Evolutionary conservation across 331 rosid genomes (phyloP).

Genomic region (Malus hybrid): DNA sequence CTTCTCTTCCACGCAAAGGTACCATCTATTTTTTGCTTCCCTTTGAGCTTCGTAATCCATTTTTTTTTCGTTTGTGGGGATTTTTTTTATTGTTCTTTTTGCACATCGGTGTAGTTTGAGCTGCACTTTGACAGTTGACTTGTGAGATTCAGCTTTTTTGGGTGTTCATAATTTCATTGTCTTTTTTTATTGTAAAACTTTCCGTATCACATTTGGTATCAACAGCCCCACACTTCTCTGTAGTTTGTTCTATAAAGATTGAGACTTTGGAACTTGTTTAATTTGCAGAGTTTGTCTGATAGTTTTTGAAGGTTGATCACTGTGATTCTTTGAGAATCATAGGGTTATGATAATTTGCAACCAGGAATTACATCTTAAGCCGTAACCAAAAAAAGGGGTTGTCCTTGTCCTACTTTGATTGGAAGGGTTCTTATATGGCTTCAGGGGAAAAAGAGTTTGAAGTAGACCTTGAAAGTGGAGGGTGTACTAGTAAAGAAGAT

Average conservation of each 20-base stretch:
- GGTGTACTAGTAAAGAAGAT: conserved; percentile 32
- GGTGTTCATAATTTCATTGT: too few species aligned
- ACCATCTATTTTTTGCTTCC: too few species aligned
- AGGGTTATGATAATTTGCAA: background rate
- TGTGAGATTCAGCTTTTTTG: too few species aligned
- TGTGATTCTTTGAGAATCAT: background rate
- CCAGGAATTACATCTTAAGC: background rate
- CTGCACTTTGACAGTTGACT: too few species aligned
- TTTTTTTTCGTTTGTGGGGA: too few species aligned
- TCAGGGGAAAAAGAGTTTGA: conserved; percentile 28
- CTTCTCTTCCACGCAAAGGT: background rate
- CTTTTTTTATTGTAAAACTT: too few species aligned
- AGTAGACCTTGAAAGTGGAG: conserved; percentile 54
- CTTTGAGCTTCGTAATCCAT: too few species aligned
- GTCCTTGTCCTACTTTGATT: background rate
- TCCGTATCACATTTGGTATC: background rate
- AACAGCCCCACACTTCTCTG: background rate
- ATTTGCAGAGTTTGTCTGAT: background rate
- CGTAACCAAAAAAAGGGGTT: background rate
- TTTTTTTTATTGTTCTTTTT: too few species aligned
- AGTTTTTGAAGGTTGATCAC: background rate
- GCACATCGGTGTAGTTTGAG: too few species aligned
- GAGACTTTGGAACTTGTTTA: background rate
- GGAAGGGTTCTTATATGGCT: background rate
- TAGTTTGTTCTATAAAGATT: background rate